phyloP scores from a whole-genome alignment of 495 filamentous ascomycete genomes.

The Lasiosphaeria hispida region DNA sequence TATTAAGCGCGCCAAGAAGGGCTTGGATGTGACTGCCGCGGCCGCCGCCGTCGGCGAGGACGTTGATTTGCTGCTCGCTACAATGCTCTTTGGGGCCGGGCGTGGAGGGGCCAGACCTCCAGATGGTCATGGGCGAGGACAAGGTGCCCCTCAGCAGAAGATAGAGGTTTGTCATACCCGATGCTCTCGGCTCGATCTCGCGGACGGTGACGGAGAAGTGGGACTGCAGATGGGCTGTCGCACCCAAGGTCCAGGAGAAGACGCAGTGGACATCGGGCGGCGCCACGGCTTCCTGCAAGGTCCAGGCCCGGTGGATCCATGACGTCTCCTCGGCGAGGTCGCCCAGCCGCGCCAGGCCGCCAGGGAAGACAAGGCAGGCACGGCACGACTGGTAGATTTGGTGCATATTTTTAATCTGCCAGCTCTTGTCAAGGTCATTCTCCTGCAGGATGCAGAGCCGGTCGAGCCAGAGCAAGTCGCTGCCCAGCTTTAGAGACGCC shows the following conservation, averaged over 20 bases:
- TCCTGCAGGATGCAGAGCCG: conserved; percentile 8
- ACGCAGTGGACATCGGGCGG: not conserved
- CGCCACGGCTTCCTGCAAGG: conserved; percentile 4
- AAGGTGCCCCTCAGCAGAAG: too few relatives aligned
- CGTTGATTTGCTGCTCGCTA: too few relatives aligned
- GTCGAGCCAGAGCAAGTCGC: conserved; percentile 2
- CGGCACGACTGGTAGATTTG: conserved; percentile 2
- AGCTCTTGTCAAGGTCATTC: not conserved
- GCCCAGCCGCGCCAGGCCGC: not conserved
- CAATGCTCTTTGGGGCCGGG: too few relatives aligned
- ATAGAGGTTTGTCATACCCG: too few relatives aligned
- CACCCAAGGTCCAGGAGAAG: not conserved
- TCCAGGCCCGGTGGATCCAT: conserved; percentile 9
- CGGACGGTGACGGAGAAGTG: too few relatives aligned
- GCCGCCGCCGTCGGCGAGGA: too few relatives aligned
- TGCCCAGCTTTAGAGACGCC: not conserved
- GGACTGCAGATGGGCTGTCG: too few relatives aligned
- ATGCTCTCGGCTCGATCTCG: too few relatives aligned
- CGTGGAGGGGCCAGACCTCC: too few relatives aligned
- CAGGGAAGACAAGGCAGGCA: conserved; percentile 1
- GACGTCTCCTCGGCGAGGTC: not conserved
- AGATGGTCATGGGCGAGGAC: too few relatives aligned
- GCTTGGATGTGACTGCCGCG: too few relatives aligned
- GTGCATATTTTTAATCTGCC: conserved; percentile 7
- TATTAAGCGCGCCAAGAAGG: too few relatives aligned